phyloP scores from a whole-genome alignment of 495 filamentous ascomycete species.

The Baudoinia panamericana region DNA sequence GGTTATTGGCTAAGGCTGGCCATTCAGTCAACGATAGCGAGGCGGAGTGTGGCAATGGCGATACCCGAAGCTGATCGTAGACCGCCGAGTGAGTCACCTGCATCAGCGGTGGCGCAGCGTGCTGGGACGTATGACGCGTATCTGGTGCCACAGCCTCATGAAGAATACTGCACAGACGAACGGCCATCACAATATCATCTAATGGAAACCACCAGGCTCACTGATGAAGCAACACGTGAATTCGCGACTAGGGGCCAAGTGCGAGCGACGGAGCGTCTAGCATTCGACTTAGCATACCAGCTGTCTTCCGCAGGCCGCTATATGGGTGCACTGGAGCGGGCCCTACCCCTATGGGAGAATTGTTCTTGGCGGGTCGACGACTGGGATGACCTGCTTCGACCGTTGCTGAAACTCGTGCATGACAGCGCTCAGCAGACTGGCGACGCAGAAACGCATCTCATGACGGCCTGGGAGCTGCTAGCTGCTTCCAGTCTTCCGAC shows the following conservation, averaged over 20 bases:
- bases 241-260: constrained; percentile 50
- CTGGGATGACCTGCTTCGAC: constrained; percentile 67
- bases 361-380: constrained; percentile 63
- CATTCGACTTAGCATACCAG: constrained; percentile 56
- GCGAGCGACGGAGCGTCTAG: constrained; percentile 53
- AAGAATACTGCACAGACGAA: constrained; percentile 40
- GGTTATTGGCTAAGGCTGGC: constrained; percentile 76
- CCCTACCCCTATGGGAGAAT: constrained; percentile 58
- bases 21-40: constrained; percentile 48
- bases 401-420: constrained; percentile 59
- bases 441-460: constrained; percentile 1
- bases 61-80: constrained; percentile 65
- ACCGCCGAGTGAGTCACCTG: constrained; percentile 52
- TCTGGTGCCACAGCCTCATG: constrained; percentile 61
- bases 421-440: constrained; percentile 45
- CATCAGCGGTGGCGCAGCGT: constrained; percentile 52
- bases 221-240: constrained; percentile 49
- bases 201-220: constrained; percentile 43
- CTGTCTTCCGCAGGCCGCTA: constrained; percentile 49
- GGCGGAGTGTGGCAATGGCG: constrained; percentile 46
- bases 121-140: constrained; percentile 72
- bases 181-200: constrained; percentile 47
- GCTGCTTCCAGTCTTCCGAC: not conserved
- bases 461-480: constrained; percentile 5
- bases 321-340: constrained; percentile 50